These are phyloP conservation scores for Tulasnella sp. DNA, from an alignment of 768 basidiomycete species.

Conservation along the genomic window DNA sequence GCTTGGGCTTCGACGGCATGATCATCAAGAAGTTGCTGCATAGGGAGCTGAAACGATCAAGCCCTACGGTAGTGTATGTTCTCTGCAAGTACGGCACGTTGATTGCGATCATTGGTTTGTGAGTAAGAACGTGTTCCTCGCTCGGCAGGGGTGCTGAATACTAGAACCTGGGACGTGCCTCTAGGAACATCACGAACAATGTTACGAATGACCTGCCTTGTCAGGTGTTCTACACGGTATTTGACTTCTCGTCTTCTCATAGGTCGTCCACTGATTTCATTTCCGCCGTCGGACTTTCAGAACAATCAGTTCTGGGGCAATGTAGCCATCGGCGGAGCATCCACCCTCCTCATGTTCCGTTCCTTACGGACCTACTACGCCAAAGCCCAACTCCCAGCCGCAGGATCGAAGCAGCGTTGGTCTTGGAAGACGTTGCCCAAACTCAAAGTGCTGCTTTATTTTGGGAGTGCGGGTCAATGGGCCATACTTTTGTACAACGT, in stretches of 20 bases:
- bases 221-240: slow-evolving; percentile 12
- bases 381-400: slow-evolving; percentile 22
- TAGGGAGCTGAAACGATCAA: not conserved
- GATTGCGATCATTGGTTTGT: slow-evolving; percentile 3
- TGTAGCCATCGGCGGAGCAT: slow-evolving; percentile 36
- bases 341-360: slow-evolving; percentile 36
- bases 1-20: not conserved
- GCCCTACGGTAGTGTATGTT: slow-evolving; percentile 9
- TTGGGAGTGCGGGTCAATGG: slow-evolving; percentile 59
- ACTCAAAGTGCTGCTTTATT: slow-evolving; percentile 53
- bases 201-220: not conserved
- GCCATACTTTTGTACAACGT: slow-evolving; percentile 26
- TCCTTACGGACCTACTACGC: slow-evolving; percentile 45
- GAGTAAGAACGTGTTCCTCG: not conserved
- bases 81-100: slow-evolving; percentile 19
- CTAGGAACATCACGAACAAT: slow-evolving; percentile 19
- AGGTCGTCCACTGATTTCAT: too few species aligned
- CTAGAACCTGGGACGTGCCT: not conserved
- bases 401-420: not conserved
- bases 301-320: slow-evolving; percentile 46
- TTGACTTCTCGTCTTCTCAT: not conserved
- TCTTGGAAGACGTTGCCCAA: not conserved
- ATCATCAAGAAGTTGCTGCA: slow-evolving; percentile 10
- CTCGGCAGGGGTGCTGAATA: not conserved
- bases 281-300: not conserved